Evolutionary conservation across 352 stramenopile species (phyloP).

Genomic region (Phytophthora uliginosa): DNA sequence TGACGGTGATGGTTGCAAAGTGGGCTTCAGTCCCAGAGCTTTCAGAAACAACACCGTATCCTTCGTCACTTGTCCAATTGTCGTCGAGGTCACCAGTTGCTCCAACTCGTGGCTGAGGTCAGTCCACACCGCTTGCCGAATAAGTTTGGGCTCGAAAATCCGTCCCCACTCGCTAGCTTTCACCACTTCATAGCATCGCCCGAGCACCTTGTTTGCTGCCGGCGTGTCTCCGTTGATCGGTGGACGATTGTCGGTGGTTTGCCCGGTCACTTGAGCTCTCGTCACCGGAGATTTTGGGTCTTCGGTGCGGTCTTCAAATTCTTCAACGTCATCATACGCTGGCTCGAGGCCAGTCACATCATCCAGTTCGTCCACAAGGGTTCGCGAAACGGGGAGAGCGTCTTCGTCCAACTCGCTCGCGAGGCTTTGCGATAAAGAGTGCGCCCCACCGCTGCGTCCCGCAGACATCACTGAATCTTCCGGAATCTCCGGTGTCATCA

Average conservation of each 20-base stretch:
- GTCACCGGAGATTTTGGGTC: background rate
- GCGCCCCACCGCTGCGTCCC: background rate
- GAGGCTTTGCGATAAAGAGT: background rate
- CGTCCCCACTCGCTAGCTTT: background rate
- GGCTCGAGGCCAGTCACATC: background rate
- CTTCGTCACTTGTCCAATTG: background rate
- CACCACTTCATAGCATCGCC: background rate
- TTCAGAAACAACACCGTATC: background rate
- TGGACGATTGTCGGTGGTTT: background rate
- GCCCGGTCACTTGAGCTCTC: background rate
- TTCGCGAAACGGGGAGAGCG: background rate
- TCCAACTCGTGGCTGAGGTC: background rate
- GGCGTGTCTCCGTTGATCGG: background rate
- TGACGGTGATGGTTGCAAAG: background rate
- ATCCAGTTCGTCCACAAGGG: background rate
- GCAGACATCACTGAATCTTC: conserved; percentile 6
- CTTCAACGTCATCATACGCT: background rate
- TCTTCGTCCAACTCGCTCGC: background rate
- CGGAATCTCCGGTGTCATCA: background rate
- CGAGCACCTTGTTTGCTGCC: background rate
- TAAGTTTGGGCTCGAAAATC: background rate
- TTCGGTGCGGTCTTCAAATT: background rate
- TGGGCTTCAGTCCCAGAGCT: background rate
- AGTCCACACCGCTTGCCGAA: background rate
- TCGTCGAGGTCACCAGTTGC: background rate